Percentiles rank a stretch among this genome's conserved stretches.
Evolutionary conservation across 768 basidiomycete species (phyloP).

Genomic region (Termitomyces sp.): DNA sequence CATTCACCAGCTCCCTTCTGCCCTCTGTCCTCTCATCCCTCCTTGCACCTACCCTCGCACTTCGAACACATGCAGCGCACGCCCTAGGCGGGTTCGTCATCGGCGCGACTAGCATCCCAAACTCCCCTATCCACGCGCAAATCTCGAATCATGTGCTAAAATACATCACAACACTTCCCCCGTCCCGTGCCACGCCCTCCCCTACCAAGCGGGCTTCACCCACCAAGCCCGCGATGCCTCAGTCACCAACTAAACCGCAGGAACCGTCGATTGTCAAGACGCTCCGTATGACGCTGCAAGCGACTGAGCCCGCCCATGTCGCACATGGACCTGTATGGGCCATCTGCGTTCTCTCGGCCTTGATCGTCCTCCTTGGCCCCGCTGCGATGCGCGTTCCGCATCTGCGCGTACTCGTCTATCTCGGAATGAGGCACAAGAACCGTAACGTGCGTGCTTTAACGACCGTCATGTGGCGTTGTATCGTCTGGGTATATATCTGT

Average conservation of each 20-base stretch:
- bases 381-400: constrained; percentile 38
- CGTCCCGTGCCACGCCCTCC: constrained; percentile 25
- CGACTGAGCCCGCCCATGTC: constrained; percentile 49
- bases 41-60: constrained; percentile 55
- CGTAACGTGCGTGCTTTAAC: constrained; percentile 58
- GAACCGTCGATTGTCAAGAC: constrained; percentile 60
- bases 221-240: constrained; percentile 16
- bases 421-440: constrained; percentile 58
- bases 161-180: constrained; percentile 41
- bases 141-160: constrained; percentile 44
- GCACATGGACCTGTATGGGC: constrained; percentile 82
- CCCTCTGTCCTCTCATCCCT: constrained; percentile 59
- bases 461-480: constrained; percentile 59
- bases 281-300: constrained; percentile 55
- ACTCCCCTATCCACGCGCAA: constrained; percentile 42
- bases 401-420: constrained; percentile 45
- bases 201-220: constrained; percentile 34
- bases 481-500: constrained; percentile 63
- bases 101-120: constrained; percentile 44
- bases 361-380: constrained; percentile 64
- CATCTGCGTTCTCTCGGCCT: constrained; percentile 56
- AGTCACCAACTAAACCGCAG: constrained; percentile 13
- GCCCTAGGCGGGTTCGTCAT: constrained; percentile 67
- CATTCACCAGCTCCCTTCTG: constrained; percentile 45
- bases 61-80: constrained; percentile 70